A percentile compares a stretch with the other conserved stretches of the same genome.
Conservation (phyloP, 140 eudicot species). For the Cichorium intybus region DNA sequence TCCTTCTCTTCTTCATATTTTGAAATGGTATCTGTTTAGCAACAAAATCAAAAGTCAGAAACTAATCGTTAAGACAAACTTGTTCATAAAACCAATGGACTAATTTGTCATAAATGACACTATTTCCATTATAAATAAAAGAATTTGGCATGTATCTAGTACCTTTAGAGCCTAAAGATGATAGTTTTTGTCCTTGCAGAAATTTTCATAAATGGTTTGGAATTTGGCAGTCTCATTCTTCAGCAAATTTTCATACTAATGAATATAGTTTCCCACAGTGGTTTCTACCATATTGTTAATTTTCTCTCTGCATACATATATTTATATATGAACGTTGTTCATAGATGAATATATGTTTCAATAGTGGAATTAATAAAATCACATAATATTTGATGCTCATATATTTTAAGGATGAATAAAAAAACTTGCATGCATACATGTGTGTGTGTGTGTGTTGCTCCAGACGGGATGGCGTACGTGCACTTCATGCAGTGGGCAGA, state of each 20-base stretch:
- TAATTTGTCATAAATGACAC: not conserved
- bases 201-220: conserved; percentile 65
- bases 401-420: no score
- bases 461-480: no score
- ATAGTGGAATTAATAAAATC: no score
- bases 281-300: no score
- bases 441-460: no score
- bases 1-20: conserved; percentile 92
- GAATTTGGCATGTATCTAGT: not conserved
- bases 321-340: no score
- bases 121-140: not conserved
- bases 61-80: not conserved
- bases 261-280: no score
- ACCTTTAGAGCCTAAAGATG: conserved; percentile 92
- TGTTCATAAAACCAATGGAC: not conserved
- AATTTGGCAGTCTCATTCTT: conserved; percentile 85
- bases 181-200: conserved; percentile 74
- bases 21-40: conserved; percentile 60
- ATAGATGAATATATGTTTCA: no score
- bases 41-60: conserved; percentile 11
- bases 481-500: no score
- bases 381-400: no score
- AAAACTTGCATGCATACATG: no score
- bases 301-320: no score
- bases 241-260: conserved; percentile 84